phyloP scores from a whole-genome alignment of 345 rosid genomes.

The Corchorus capsularis region DNA sequence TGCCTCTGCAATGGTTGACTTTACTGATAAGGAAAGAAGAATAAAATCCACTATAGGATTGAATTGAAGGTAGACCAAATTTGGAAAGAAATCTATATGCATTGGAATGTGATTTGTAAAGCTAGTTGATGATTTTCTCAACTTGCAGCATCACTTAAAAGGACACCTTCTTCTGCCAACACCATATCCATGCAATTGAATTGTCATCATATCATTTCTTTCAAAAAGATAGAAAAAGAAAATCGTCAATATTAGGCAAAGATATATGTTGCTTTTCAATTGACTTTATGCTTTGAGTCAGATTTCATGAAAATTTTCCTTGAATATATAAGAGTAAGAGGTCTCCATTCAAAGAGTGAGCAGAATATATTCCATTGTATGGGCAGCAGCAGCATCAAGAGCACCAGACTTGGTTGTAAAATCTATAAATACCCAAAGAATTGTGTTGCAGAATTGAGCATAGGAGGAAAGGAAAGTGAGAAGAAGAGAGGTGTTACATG shows the following conservation, averaged over 20 bases:
- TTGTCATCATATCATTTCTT: background rate
- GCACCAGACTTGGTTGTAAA: background rate
- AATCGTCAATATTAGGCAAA: background rate
- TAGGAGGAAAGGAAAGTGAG: background rate
- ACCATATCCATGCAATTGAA: background rate
- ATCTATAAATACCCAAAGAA: conserved; percentile 6
- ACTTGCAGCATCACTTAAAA: background rate
- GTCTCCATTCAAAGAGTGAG: background rate
- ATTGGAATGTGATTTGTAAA: conserved; percentile 1
- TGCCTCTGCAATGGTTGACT: too few species aligned
- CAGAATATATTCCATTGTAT: conserved; percentile 7
- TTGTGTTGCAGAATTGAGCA: background rate
- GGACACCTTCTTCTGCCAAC: background rate
- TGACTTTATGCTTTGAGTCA: background rate
- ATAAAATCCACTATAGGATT: background rate
- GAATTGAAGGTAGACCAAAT: background rate
- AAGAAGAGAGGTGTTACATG: conserved; percentile 44
- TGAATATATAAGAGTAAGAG: too few species aligned
- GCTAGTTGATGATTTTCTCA: background rate
- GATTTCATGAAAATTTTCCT: background rate
- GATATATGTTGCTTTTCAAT: background rate
- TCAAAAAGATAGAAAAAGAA: background rate
- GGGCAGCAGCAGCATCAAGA: background rate
- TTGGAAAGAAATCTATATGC: background rate
- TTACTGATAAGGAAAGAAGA: too few species aligned